Conservation (phyloP, 805 yeast species). For the Kurtzmaniella fragi region DNA sequence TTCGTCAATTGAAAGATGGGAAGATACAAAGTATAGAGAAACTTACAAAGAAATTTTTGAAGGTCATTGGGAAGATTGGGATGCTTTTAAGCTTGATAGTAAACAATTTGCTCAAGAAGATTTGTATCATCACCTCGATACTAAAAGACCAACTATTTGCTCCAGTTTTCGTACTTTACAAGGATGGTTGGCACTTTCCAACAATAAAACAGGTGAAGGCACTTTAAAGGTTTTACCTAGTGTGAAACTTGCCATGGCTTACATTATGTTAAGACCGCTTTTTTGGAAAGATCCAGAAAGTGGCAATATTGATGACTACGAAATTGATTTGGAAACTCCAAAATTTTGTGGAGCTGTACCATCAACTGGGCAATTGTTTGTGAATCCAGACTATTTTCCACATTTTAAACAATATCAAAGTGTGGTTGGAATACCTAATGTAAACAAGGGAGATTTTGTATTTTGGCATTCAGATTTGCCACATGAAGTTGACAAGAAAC, state of each 20-base stretch:
- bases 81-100: constrained; percentile 31
- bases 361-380: constrained; percentile 30
- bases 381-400: constrained; percentile 21
- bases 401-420: constrained; percentile 23
- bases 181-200: constrained; percentile 41
- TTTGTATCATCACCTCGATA: constrained; percentile 18
- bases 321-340: constrained; percentile 23
- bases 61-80: constrained; percentile 40
- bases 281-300: constrained; percentile 16
- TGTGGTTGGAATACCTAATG: constrained; percentile 32
- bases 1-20: constrained; percentile 42
- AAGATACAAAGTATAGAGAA: constrained; percentile 32
- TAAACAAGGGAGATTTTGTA: constrained; percentile 38
- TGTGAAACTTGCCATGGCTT: constrained; percentile 30
- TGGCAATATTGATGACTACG: constrained; percentile 17
- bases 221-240: constrained; percentile 34
- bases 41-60: constrained; percentile 32
- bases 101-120: constrained; percentile 29
- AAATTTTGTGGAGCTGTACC: constrained; percentile 35
- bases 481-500: constrained; percentile 37
- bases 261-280: constrained; percentile 36
- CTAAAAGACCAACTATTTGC: constrained; percentile 15
- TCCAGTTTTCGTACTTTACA: constrained; percentile 37
- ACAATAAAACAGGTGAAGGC: constrained; percentile 33
- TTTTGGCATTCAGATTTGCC: constrained; percentile 40